Base-by-base conservation (phyloP, 2,329 filamentous ascomycete genomes). In the Diaporthe vexans region DNA sequence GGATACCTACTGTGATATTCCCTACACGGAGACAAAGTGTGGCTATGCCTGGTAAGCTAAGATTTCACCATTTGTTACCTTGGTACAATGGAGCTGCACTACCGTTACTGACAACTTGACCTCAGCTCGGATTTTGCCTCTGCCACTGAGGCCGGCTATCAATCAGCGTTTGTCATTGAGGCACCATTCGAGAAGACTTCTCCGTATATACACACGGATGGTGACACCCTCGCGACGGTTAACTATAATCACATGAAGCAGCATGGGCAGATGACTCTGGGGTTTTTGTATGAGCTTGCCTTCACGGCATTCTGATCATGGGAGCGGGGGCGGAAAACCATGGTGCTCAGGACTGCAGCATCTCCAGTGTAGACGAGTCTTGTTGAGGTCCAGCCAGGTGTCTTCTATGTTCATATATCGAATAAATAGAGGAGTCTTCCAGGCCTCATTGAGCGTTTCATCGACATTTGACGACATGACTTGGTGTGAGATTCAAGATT, bases 21-120 rank as follows among this genome's bases (percentile, higher is more conserved):
- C 94, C 10, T 97, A 92, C 83, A 89, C 95, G 65, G 90, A 95
- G 84, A 97, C 95, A 26, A 94, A 96, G 86, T 97, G 95, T 80
- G 95, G 94, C 52, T 97, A 97, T 81, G 94, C 94, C 56, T 95
- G 93, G 85, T 93, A 90, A 15, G 93, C 94, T 78, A 93, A 94
- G 13, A 77, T 92, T 92, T 13, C 92, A 91, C 17, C 24, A 8
- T 19, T 11, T 10, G 26, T 48, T 21, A 19, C 9, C 5, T 26
- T 19, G 29, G n/a, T 15, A 24, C 9, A 17, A 26, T 29, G 5
- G 19, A 19, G 17, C 9, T 8, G 11, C 48, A 21, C 29, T 29
- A 29, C 29, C 29, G 29, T 13, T 1, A n/a, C 63, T 68, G 33
- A 68, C 48, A 40, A 6, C 19, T 24, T 19, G n/a, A 40, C 21